Evolutionary conservation across 2,329 filamentous ascomycete genomes (phyloP).

Genomic region (Meredithiella fracta): DNA sequence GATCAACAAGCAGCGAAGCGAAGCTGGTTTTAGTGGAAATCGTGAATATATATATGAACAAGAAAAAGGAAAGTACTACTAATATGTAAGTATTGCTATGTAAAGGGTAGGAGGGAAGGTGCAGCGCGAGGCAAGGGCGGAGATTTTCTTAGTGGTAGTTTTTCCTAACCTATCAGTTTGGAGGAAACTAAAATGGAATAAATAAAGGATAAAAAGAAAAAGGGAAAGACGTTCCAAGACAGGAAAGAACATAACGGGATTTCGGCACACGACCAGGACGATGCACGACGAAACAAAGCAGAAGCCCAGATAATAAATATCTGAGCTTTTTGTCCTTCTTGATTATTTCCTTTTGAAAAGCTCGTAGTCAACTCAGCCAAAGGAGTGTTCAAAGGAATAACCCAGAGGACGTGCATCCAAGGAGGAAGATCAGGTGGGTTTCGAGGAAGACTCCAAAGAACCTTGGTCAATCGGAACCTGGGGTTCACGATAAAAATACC

Average conservation of each 20-base stretch:
- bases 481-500: no score
- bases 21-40: background rate
- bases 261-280: background rate
- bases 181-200: background rate
- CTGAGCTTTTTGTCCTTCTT: no score
- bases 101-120: background rate
- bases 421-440: no score
- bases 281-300: background rate
- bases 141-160: background rate
- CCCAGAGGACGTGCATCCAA: no score
- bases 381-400: no score
- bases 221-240: background rate
- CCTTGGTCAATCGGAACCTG: no score
- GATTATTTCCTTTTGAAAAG: no score
- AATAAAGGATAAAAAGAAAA: background rate
- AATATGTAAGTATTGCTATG: background rate
- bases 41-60: background rate
- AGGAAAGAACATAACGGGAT: background rate
- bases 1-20: background rate
- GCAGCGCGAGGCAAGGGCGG: background rate
- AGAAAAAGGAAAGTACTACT: slow-evolving; percentile 4
- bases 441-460: no score
- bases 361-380: no score
- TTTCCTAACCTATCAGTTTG: no score
- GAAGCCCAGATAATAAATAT: background rate